Evolutionary conservation across 2,329 filamentous ascomycete genomes (phyloP).

Genomic region (Cercospora sp.): DNA sequence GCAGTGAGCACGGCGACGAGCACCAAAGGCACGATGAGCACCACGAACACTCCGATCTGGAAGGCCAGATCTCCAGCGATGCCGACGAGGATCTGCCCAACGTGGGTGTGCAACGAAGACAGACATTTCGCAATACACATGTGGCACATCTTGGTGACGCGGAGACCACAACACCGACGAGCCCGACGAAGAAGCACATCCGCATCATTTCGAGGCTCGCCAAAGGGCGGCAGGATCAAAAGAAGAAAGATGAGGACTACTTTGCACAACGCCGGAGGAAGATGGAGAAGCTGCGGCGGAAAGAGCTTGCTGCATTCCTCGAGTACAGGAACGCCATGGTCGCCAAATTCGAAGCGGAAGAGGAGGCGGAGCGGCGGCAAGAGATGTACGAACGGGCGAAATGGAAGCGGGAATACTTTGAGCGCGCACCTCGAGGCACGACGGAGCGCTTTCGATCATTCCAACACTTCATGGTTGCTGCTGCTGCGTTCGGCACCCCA

Average conservation of each 20-base stretch:
- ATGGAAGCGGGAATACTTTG: conserved; percentile 38
- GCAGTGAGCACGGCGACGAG: conserved; percentile 19
- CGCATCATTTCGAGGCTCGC: conserved; percentile 16
- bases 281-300: conserved; percentile 35
- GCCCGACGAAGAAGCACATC: conserved; percentile 25
- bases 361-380: conserved; percentile 30
- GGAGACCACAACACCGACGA: conserved; percentile 17
- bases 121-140: conserved; percentile 27
- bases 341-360: conserved; percentile 36
- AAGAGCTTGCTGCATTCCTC: conserved; percentile 35
- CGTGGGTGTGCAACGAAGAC: conserved; percentile 28
- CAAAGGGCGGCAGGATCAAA: conserved; percentile 19
- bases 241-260: conserved; percentile 27
- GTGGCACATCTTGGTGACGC: conserved; percentile 21
- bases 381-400: conserved; percentile 35
- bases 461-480: conserved; percentile 33
- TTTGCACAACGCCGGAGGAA: conserved; percentile 34
- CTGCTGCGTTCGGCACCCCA: conserved; percentile 31
- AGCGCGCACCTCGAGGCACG: conserved; percentile 34
- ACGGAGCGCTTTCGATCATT: conserved; percentile 36
- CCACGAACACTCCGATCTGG: conserved; percentile 24
- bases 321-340: conserved; percentile 37
- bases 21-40: conserved; percentile 15
- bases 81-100: conserved; percentile 37
- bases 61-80: conserved; percentile 38